Conservation (phyloP, 1,284 basidiomycete genomes). For the Malassezia nana region DNA sequence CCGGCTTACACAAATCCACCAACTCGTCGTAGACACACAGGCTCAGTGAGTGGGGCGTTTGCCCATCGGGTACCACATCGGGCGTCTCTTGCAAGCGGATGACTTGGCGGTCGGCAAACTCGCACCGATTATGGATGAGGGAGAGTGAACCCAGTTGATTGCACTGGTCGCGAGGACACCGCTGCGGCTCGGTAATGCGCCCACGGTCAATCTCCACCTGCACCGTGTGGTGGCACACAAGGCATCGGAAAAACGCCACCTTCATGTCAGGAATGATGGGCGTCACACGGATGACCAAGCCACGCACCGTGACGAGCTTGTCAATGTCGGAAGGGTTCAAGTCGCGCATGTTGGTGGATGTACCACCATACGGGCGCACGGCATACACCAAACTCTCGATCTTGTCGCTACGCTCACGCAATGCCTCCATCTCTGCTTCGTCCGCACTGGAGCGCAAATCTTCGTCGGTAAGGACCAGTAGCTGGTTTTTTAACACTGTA, state of each 20-base stretch:
- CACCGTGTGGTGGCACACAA: conserved; percentile 87
- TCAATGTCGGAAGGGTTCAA: conserved; percentile 46
- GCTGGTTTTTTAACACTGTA: conserved; percentile 73
- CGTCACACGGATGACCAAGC: conserved; percentile 90
- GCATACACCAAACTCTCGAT: conserved; percentile 63
- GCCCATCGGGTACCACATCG: conserved; percentile 92
- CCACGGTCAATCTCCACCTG: conserved; percentile 92
- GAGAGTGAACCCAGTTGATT: conserved; percentile 76
- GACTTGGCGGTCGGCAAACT: conserved; percentile 89
- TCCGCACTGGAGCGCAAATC: conserved; percentile 60
- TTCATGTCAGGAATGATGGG: conserved; percentile 99
- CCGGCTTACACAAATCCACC: conserved; percentile 86
- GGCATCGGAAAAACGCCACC: conserved; percentile 89
- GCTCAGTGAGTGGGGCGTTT: conserved; percentile 93
- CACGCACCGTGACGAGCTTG: conserved; percentile 82
- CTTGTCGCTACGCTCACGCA: conserved; percentile 50
- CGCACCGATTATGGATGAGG: conserved; percentile 90
- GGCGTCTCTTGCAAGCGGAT: conserved; percentile 93
- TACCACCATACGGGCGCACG: conserved; percentile 76
- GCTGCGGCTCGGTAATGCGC: conserved; percentile 80
- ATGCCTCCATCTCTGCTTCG: conserved; percentile 62
- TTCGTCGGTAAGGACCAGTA: conserved; percentile 52
- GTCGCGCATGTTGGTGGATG: conserved; percentile 51
- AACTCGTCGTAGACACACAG: conserved; percentile 93
- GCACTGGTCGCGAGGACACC: conserved; percentile 87